Conservation (phyloP, 495 filamentous ascomycete species). For the Trichocladium uniseriatum region DNA sequence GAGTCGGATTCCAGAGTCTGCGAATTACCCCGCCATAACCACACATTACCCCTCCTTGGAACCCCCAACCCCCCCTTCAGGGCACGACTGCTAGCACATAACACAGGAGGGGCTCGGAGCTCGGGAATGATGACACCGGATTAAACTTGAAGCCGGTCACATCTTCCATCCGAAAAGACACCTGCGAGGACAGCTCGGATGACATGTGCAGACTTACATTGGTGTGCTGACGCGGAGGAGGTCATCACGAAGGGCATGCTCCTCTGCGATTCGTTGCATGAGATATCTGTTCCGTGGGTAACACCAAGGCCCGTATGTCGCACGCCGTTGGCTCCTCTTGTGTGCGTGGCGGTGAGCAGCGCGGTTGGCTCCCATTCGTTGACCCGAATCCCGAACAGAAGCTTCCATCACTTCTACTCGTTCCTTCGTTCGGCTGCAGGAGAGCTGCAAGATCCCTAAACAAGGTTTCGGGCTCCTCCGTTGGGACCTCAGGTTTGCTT, state of each 20-base stretch:
- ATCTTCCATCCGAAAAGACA: too few relatives aligned
- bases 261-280: constrained; percentile 2
- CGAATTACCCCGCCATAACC: constrained; percentile 4
- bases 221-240: background rate
- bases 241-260: background rate
- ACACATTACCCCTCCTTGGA: constrained; percentile 9
- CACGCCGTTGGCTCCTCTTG: constrained; percentile 5
- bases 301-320: background rate
- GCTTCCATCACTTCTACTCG: background rate
- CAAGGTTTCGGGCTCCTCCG: too few relatives aligned
- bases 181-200: too few relatives aligned
- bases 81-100: too few relatives aligned
- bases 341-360: constrained; percentile 9
- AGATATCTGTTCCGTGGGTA: background rate
- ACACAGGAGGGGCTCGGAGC: too few relatives aligned
- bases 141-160: background rate
- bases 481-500: too few relatives aligned
- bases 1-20: constrained; percentile 4
- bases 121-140: background rate
- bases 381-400: background rate
- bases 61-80: too few relatives aligned
- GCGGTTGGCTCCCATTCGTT: background rate
- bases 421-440: background rate
- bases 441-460: too few relatives aligned
- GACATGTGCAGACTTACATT: too few relatives aligned